phyloP scores from a whole-genome alignment of 495 filamentous ascomycete genomes.

The Aspergillus incahuasiensis region DNA sequence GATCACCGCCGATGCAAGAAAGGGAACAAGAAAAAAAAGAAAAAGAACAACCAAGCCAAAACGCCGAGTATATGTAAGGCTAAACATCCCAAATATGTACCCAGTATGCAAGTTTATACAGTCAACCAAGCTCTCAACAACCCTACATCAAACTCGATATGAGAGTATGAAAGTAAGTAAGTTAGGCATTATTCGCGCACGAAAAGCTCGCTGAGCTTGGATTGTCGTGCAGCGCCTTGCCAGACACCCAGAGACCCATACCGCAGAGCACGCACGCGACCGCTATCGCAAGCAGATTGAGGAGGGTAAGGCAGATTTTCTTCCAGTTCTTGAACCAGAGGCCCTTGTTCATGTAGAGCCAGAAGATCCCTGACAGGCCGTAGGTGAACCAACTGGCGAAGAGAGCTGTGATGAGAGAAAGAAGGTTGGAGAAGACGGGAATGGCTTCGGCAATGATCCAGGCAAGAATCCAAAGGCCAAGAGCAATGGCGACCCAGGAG shows the following conservation, averaged over 20 bases:
- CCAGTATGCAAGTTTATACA: background rate
- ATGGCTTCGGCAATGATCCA: slow-evolving; percentile 71
- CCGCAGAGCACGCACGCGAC: slow-evolving; percentile 38
- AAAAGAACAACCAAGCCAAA: background rate
- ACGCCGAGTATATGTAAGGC: background rate
- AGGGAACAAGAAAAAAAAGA: background rate
- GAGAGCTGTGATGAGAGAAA: slow-evolving; percentile 47
- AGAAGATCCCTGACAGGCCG: slow-evolving; percentile 41
- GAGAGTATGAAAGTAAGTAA: background rate
- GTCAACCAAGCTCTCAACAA: background rate
- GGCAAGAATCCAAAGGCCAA: slow-evolving; percentile 56
- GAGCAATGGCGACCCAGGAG: slow-evolving; percentile 56
- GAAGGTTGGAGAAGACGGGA: slow-evolving; percentile 64
- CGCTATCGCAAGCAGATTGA: slow-evolving; percentile 30
- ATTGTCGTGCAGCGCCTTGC: slow-evolving; percentile 37
- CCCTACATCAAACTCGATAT: background rate
- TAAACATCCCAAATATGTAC: background rate
- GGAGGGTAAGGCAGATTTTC: slow-evolving; percentile 33
- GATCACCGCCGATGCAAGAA: background rate
- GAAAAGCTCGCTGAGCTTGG: slow-evolving; percentile 37
- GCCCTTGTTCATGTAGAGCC: slow-evolving; percentile 40
- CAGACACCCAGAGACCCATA: slow-evolving; percentile 42
- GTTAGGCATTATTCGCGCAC: slow-evolving; percentile 37
- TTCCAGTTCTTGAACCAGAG: slow-evolving; percentile 28
- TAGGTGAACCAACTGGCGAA: slow-evolving; percentile 36